Percentiles rank a stretch among this genome's conserved stretches.
These are phyloP conservation scores for Pseudophaeomoniella oleicola DNA, from an alignment of 2,329 filamentous ascomycete species.

Conservation along the genomic window DNA sequence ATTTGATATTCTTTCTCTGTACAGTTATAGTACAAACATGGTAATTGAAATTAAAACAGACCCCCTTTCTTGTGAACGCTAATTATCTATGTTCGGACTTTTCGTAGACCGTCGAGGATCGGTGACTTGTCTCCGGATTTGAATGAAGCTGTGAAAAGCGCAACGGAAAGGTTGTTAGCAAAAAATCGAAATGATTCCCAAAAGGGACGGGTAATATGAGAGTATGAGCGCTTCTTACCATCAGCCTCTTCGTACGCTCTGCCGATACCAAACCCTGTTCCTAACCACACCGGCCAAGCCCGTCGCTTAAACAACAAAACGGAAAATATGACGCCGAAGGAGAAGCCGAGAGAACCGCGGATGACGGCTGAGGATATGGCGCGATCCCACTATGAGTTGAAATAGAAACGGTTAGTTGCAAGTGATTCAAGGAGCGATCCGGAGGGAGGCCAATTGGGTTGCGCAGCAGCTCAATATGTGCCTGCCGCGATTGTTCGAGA, in stretches of 20 bases:
- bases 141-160: constrained; percentile 10
- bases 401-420: not conserved
- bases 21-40: not conserved
- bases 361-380: constrained; percentile 96
- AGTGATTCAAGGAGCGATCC: no score
- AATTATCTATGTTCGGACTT: constrained; percentile 11
- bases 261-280: constrained; percentile 87
- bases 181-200: no score
- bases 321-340: constrained; percentile 96
- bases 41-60: not conserved
- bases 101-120: constrained; percentile 11
- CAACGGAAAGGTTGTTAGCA: no score
- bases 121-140: constrained; percentile 11
- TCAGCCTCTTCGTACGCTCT: constrained; percentile 98
- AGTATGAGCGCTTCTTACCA: constrained; percentile 44
- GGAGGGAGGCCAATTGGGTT: no score
- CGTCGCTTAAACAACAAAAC: constrained; percentile 96
- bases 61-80: not conserved
- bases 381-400: constrained; percentile 72
- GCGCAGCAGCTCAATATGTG: no score
- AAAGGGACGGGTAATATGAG: no score
- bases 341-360: constrained; percentile 87
- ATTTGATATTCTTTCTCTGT: not conserved
- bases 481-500: constrained; percentile 1
- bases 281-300: constrained; percentile 93